Percentiles rank a stretch among this genome's conserved stretches.
These are phyloP conservation scores for Rhamnella rubrinervis DNA, from an alignment of 331 rosid species.

Conservation along the genomic window DNA sequence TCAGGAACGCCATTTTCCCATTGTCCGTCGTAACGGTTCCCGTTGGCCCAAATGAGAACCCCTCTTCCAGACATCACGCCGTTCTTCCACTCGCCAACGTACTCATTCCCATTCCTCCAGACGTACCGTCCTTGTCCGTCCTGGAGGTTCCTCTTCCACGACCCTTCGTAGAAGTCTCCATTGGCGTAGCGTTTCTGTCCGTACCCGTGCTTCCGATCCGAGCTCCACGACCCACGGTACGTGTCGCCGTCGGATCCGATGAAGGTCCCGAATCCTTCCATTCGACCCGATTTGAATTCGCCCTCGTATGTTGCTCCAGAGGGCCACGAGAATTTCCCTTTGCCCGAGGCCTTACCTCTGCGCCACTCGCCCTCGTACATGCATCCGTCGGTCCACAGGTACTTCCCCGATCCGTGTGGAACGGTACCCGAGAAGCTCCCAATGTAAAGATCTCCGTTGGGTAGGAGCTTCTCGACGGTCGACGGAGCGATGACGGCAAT, in stretches of 20 bases:
- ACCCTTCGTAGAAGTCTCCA: constrained; percentile 84
- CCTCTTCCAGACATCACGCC: constrained; percentile 86
- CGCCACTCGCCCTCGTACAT: constrained; percentile 99
- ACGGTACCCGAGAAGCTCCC: constrained; percentile 74
- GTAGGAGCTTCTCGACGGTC: constrained; percentile 50
- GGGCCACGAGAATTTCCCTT: constrained; percentile 94
- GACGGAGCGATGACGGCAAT: neutral
- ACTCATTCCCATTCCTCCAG: constrained; percentile 85
- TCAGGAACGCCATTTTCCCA: constrained; percentile 92
- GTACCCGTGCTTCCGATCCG: constrained; percentile 83
- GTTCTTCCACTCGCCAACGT: constrained; percentile 83
- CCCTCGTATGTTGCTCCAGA: constrained; percentile 98
- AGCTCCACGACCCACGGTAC: constrained; percentile 84
- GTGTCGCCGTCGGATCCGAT: constrained; percentile 89
- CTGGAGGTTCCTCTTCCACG: constrained; percentile 82
- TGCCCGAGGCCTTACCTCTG: constrained; percentile 88
- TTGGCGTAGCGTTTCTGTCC: constrained; percentile 85
- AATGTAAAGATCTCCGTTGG: constrained; percentile 91
- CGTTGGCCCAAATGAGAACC: constrained; percentile 68
- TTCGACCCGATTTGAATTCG: constrained; percentile 87
- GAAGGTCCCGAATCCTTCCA: constrained; percentile 91
- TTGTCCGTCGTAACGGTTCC: constrained; percentile 83
- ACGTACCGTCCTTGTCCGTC: constrained; percentile 89
- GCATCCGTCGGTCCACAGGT: constrained; percentile 95
- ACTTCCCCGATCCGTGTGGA: constrained; percentile 96